Percentiles rank a stretch among this genome's conserved stretches.
These are phyloP conservation scores for Monosporascus sp. DNA, from an alignment of 2,329 filamentous ascomycete species.

Conservation along the genomic window DNA sequence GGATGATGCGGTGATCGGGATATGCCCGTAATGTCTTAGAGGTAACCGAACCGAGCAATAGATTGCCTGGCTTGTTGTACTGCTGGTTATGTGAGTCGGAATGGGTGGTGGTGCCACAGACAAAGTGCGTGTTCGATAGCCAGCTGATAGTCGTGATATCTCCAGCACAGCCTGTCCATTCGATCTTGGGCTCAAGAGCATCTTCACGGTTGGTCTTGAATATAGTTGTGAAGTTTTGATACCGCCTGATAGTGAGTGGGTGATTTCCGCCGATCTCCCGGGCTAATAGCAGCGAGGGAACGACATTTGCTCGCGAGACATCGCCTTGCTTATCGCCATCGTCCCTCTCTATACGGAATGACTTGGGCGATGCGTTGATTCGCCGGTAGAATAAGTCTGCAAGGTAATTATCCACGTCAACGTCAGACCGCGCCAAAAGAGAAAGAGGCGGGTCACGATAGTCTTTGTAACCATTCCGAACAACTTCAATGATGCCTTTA, in stretches of 20 bases:
- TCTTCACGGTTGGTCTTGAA: conserved; percentile 46
- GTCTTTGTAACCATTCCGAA: conserved; percentile 13
- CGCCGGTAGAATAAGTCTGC: conserved; percentile 27
- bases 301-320: conserved; percentile 21
- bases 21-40: conserved; percentile 43
- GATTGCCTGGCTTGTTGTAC: conserved; percentile 61
- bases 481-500: conserved; percentile 11
- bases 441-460: conserved; percentile 13
- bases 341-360: conserved; percentile 28
- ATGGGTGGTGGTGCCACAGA: conserved; percentile 60
- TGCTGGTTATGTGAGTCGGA: conserved; percentile 60
- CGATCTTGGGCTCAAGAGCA: conserved; percentile 40
- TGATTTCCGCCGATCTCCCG: conserved; percentile 44
- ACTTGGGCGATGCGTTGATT: conserved; percentile 10
- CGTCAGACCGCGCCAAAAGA: conserved; percentile 19
- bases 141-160: conserved; percentile 56
- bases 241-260: conserved; percentile 35
- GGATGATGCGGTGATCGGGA: conserved; percentile 51
- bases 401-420: conserved; percentile 34
- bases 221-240: conserved; percentile 40
- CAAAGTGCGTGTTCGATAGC: conserved; percentile 47
- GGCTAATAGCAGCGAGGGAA: conserved; percentile 40
- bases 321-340: conserved; percentile 23
- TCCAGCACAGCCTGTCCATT: conserved; percentile 58
- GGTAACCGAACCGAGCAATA: conserved; percentile 48